Evolutionary conservation across 1,284 basidiomycete genomes (phyloP).

Genomic region (Pyrrhoderma noxium): DNA sequence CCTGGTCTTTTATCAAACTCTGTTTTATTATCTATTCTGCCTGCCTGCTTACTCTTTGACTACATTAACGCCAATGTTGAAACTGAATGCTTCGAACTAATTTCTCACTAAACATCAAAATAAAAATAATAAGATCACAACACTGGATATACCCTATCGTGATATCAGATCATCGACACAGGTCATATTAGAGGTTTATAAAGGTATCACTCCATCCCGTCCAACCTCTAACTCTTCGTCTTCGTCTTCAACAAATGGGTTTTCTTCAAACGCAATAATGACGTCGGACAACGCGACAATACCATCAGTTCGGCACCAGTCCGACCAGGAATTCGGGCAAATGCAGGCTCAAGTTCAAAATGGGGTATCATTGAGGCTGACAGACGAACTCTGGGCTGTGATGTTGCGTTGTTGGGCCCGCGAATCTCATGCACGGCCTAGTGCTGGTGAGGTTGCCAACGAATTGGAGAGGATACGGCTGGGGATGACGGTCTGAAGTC

Average conservation of each 20-base stretch:
- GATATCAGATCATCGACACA: slow-evolving; percentile 15
- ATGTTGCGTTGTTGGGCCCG: slow-evolving; percentile 16
- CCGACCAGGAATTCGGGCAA: no score
- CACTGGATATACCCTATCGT: slow-evolving; percentile 14
- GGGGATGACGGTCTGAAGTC: no score
- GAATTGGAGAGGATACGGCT: not conserved
- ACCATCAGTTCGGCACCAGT: no score
- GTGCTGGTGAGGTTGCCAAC: slow-evolving; percentile 3
- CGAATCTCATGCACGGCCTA: slow-evolving; percentile 9
- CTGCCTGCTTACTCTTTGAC: not conserved
- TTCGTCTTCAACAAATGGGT: no score
- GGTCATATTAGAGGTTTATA: slow-evolving; percentile 16
- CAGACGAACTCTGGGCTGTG: slow-evolving; percentile 17
- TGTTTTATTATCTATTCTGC: not conserved
- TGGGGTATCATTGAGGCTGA: not conserved
- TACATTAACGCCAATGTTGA: no score
- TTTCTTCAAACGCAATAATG: no score
- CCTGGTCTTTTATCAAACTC: no score
- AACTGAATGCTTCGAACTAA: no score
- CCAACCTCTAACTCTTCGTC: not conserved
- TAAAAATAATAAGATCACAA: slow-evolving; percentile 10
- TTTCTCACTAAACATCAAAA: no score
- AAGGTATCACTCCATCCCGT: slow-evolving; percentile 5
- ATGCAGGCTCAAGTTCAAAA: no score
- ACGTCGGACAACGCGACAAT: slow-evolving; percentile 1